phyloP scores from a whole-genome alignment of 75 land plant species.

The Gnetum montanum region DNA sequence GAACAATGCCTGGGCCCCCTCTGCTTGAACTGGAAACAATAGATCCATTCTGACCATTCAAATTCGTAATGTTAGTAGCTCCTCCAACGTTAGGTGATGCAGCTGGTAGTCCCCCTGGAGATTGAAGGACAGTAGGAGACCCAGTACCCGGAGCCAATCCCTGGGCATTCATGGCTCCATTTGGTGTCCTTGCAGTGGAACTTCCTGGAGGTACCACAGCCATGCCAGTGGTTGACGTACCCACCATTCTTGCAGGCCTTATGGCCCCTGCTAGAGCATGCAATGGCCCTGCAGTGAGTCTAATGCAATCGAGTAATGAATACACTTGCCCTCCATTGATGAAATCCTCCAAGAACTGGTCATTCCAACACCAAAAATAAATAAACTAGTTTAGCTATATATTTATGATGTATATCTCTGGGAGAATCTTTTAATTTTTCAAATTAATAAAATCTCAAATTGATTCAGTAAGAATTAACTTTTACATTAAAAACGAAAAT shows the following conservation, averaged over 20 bases:
- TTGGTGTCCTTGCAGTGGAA: conserved; percentile 24
- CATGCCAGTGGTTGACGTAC: conserved; percentile 40
- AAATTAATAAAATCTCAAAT: no score
- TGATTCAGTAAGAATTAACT: no score
- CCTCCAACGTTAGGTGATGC: conserved; percentile 19
- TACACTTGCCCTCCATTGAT: conserved; percentile 93
- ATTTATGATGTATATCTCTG: no score
- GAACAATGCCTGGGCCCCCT: conserved; percentile 90
- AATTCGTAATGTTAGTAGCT: conserved; percentile 24
- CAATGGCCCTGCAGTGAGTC: conserved; percentile 92
- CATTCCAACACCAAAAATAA: no score
- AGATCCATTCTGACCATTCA: conserved; percentile 43
- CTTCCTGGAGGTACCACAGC: conserved; percentile 15
- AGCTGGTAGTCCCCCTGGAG: conserved; percentile 13
- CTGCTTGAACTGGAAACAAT: conserved; percentile 70
- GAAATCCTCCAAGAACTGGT: conserved; percentile 96
- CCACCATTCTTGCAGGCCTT: conserved; percentile 81
- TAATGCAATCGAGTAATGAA: conserved; percentile 88
- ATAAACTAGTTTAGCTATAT: no score
- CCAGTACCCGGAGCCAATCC: conserved; percentile 29
- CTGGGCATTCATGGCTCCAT: conserved; percentile 25
- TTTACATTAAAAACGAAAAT: no score
- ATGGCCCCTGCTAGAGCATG: conserved; percentile 95
- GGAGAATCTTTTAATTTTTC: no score
- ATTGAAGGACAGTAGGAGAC: conserved; percentile 17